Percentiles rank a stretch among this genome's conserved stretches.
These are phyloP conservation scores for Diaporthe sp. DNA, from an alignment of 2,329 filamentous ascomycete genomes.

Conservation along the genomic window DNA sequence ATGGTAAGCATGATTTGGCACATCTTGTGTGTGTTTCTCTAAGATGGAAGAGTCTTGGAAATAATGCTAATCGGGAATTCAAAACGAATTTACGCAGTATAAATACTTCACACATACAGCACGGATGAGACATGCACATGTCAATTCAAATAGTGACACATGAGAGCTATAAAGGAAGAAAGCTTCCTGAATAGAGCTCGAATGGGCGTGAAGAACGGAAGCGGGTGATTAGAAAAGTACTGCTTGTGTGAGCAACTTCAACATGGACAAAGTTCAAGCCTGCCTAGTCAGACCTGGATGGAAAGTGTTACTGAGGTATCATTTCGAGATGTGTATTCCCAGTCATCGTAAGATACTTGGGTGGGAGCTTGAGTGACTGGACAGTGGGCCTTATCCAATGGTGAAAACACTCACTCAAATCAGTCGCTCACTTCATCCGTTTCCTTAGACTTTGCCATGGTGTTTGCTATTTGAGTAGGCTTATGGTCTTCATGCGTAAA, in stretches of 20 bases:
- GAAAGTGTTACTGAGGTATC: not conserved
- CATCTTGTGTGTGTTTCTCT: not conserved
- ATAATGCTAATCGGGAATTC: too few relatives aligned
- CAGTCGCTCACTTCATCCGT: not conserved
- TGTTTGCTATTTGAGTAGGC: not conserved
- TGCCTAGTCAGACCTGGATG: not conserved
- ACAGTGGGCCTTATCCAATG: too few relatives aligned
- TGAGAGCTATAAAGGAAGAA: not conserved
- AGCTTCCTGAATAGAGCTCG: not conserved
- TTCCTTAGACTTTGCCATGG: not conserved
- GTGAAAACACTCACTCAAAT: not conserved
- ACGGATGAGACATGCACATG: not conserved
- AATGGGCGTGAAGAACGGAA: not conserved
- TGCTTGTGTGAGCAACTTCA: not conserved
- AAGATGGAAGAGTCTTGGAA: not conserved
- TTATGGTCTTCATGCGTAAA: not conserved
- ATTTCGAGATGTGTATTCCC: not conserved
- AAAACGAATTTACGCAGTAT: not conserved
- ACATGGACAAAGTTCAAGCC: too few relatives aligned
- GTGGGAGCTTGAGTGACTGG: not conserved
- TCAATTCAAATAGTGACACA: not conserved
- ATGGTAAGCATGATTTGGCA: constrained; percentile 21
- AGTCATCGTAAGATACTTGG: not conserved
- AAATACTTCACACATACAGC: not conserved
- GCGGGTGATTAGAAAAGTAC: not conserved